phyloP scores from a whole-genome alignment of 805 yeast species.

The Kuraishia capsulata region DNA sequence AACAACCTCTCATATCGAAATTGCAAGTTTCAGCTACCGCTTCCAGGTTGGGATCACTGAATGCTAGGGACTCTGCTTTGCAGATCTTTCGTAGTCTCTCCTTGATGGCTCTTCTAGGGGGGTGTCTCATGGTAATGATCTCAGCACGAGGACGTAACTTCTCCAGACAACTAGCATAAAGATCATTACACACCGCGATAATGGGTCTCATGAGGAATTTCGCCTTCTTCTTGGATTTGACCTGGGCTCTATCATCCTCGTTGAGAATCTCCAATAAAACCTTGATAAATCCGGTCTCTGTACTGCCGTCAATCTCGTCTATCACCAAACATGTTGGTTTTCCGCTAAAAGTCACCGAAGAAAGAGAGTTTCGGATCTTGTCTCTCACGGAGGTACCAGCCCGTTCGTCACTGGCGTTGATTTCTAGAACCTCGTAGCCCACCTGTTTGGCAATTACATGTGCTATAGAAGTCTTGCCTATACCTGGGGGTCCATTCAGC shows the following conservation, averaged over 20 bases:
- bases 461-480: conserved; percentile 85
- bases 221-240: conserved; percentile 5
- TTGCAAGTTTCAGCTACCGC: conserved; percentile 65
- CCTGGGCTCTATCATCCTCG: conserved; percentile 43
- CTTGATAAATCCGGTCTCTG: conserved; percentile 55
- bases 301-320: conserved; percentile 84
- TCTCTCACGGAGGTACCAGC: conserved; percentile 48
- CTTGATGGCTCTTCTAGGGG: conserved; percentile 31
- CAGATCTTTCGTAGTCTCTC: conserved; percentile 41
- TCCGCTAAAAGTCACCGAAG: conserved; percentile 56
- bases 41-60: conserved; percentile 43
- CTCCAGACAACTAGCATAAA: conserved; percentile 68
- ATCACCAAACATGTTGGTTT: conserved; percentile 76
- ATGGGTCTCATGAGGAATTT: conserved; percentile 68
- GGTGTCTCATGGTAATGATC: conserved; percentile 53
- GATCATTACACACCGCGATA: conserved; percentile 86
- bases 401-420: conserved; percentile 81
- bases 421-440: conserved; percentile 73
- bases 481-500: conserved; percentile 88
- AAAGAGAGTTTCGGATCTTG: conserved; percentile 52
- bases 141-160: conserved; percentile 68
- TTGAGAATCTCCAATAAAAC: conserved; percentile 47
- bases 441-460: conserved; percentile 77
- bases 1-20: conserved; percentile 79
- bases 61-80: conserved; percentile 38